Conservation (phyloP, 2,329 filamentous ascomycete species). For the Aquanectria penicillioides region DNA sequence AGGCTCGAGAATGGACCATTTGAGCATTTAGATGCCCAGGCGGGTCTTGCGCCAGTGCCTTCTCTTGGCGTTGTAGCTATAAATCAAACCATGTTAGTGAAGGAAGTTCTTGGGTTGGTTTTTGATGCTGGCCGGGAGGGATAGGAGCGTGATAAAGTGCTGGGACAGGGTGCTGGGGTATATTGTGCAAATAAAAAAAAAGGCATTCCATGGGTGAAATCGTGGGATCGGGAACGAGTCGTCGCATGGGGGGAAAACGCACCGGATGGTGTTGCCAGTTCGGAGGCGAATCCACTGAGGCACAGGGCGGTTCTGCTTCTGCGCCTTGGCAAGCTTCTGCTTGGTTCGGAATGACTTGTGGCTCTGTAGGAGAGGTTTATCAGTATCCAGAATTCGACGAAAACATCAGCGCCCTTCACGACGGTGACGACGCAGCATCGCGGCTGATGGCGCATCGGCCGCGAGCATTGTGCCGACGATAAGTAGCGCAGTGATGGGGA, state of each 20-base stretch:
- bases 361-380: constrained; percentile 68
- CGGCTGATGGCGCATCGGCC: constrained; percentile 4
- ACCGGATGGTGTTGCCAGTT: constrained; percentile 99
- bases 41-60: constrained; percentile 99
- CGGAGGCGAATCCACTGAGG: constrained; percentile 99
- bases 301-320: constrained; percentile 99
- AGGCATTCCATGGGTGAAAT: constrained; percentile 3
- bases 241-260: constrained; percentile 57
- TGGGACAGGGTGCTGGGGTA: not conserved
- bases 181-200: not conserved
- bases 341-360: constrained; percentile 99
- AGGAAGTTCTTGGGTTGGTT: not conserved
- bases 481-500: constrained; percentile 17
- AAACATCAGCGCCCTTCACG: constrained; percentile 3
- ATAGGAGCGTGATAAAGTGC: not conserved
- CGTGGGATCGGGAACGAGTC: constrained; percentile 8
- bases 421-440: not conserved
- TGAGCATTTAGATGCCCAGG: constrained; percentile 87
- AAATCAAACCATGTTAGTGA: constrained; percentile 27
- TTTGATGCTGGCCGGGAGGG: not conserved
- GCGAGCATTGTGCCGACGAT: constrained; percentile 20
- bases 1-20: constrained; percentile 44
- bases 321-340: constrained; percentile 99
- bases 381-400: constrained; percentile 33
- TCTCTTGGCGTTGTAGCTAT: constrained; percentile 99